phyloP scores from a whole-genome alignment of 1,284 basidiomycete species.

The Ceratobasidium sp. region DNA sequence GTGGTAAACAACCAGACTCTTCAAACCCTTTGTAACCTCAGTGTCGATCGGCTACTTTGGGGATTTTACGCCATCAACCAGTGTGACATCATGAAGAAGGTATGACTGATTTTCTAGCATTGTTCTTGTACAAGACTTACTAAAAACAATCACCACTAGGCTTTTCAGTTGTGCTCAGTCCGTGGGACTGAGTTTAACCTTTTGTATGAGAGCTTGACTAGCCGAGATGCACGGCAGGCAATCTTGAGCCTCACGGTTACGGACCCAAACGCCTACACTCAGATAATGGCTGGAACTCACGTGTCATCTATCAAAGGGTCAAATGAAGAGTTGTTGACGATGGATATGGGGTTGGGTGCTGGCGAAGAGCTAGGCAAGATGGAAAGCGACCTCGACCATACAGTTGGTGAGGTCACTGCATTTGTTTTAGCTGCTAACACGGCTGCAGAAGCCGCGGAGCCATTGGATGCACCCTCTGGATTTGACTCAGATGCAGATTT shows the following conservation, averaged over 20 bases:
- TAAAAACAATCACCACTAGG: conserved; percentile 15
- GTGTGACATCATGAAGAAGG: conserved; percentile 16
- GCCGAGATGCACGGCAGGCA: conserved; percentile 17
- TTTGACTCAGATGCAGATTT: not conserved
- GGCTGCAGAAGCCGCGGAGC: not conserved
- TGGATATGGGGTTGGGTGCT: too few relatives aligned
- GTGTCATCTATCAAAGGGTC: too few relatives aligned
- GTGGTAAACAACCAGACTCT: not conserved
- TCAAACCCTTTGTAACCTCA: not conserved
- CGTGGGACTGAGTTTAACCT: conserved; percentile 38
- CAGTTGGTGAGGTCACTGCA: not conserved
- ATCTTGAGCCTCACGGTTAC: conserved; percentile 14
- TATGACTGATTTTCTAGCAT: not conserved
- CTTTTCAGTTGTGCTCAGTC: conserved; percentile 37
- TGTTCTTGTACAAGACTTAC: not conserved
- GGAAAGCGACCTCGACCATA: not conserved
- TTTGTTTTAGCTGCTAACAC: not conserved
- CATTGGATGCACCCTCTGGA: not conserved
- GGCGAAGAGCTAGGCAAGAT: too few relatives aligned
- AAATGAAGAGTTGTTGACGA: too few relatives aligned
- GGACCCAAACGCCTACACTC: not conserved
- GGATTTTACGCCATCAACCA: conserved; percentile 23
- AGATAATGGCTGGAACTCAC: not conserved
- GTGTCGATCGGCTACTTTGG: not conserved
- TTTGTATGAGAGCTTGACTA: conserved; percentile 42